These are phyloP conservation scores for Monilinia polystroma DNA, from an alignment of 2,329 filamentous ascomycete species.

Conservation along the genomic window DNA sequence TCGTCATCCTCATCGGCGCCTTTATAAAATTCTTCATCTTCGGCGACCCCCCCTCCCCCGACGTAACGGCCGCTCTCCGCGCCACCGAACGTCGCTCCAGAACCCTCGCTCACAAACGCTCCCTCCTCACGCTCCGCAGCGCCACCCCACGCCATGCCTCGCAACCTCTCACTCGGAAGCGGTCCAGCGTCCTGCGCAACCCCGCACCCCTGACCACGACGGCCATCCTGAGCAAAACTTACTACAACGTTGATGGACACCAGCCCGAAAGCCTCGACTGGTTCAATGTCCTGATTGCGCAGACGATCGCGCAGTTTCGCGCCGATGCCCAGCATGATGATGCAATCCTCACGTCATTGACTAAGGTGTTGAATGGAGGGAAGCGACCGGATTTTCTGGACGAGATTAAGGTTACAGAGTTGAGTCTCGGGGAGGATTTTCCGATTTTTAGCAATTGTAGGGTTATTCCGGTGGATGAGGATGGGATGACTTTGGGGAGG, in stretches of 20 bases:
- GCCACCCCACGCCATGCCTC: constrained; percentile 41
- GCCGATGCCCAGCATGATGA: constrained; percentile 90
- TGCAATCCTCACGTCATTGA: constrained; percentile 82
- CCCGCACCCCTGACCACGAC: constrained; percentile 81
- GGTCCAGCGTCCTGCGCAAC: constrained; percentile 70
- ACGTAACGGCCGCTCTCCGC: constrained; percentile 72
- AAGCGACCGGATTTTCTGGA: constrained; percentile 88
- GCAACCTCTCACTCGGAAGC: constrained; percentile 57
- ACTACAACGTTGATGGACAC: constrained; percentile 93
- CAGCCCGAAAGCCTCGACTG: constrained; percentile 96
- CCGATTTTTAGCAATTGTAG: constrained; percentile 98
- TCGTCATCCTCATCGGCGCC: constrained; percentile 84
- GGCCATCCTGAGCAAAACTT: constrained; percentile 93
- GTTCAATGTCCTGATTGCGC: constrained; percentile 97
- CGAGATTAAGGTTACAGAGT: constrained; percentile 89
- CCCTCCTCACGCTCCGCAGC: constrained; percentile 61
- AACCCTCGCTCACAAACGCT: constrained; percentile 73
- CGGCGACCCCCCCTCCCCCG: constrained; percentile 83
- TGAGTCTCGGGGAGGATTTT: constrained; percentile 93
- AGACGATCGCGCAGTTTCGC: constrained; percentile 93
- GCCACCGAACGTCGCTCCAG: constrained; percentile 72
- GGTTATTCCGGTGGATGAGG: constrained; percentile 86
- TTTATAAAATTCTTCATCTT: constrained; percentile 99
- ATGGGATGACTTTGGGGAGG: constrained; percentile 59
- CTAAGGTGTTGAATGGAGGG: constrained; percentile 80